These are phyloP conservation scores for Collariella sp. DNA, from an alignment of 495 filamentous ascomycete species.

Conservation along the genomic window DNA sequence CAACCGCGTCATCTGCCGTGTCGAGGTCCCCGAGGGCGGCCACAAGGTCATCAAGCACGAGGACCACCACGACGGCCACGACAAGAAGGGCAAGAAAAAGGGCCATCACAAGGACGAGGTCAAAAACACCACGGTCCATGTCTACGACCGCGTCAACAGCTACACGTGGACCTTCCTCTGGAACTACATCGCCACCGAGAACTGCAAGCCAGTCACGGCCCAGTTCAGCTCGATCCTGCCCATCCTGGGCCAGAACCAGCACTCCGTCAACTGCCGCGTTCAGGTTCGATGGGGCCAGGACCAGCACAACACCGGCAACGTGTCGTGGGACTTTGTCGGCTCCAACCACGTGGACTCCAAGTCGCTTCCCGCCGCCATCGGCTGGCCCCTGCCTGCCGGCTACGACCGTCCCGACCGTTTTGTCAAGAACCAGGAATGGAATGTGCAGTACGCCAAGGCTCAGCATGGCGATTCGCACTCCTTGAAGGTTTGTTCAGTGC, in stretches of 20 bases:
- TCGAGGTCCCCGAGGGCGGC: neutral
- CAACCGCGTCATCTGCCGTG: conserved; percentile 2
- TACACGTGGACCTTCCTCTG: conserved; percentile 8
- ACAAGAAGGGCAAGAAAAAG: neutral
- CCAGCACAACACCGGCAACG: neutral
- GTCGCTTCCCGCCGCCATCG: neutral
- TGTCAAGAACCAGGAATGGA: neutral
- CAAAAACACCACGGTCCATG: too few species aligned
- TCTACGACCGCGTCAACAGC: neutral
- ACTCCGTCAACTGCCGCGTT: conserved; percentile 1
- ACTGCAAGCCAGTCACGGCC: neutral
- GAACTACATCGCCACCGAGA: conserved; percentile 7
- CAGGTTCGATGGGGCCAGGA: neutral
- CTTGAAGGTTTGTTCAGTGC: neutral
- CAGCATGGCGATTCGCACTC: neutral
- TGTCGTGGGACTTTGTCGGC: neutral
- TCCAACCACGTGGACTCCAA: neutral
- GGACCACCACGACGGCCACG: too few species aligned
- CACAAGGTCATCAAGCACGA: neutral
- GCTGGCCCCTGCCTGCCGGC: neutral
- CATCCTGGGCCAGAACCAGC: neutral
- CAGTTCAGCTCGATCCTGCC: neutral
- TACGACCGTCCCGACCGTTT: neutral
- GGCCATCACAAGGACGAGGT: too few species aligned
- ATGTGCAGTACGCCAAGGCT: neutral